Base-by-base conservation (phyloP, 306 rosid species). In the Alnus rubra region DNA sequence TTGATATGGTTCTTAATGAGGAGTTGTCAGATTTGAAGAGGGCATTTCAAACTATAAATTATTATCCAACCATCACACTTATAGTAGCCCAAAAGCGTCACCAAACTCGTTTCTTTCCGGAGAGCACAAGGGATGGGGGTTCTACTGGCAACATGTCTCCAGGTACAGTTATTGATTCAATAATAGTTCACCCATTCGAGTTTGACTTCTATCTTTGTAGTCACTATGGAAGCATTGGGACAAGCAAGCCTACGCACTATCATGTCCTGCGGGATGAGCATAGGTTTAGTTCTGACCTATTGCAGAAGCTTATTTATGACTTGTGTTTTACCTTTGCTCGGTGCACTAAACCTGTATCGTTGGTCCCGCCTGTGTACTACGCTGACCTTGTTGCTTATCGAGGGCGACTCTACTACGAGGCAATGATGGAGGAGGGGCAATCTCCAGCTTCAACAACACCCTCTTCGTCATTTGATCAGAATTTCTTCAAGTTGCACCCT, bases 241-340 rank as follows among this genome's bases (percentile, higher is more conserved):
- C 97, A 69, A 92, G 97, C 90, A 92, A 90, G 79, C 92, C 93
- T n/a, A 92, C 97, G 0, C 93, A 92, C 76, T 92, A 92, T 86
- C 86, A 92, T 81, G 96, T 89, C 28, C 82, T 92, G 76, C 79
- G 90, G 91, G 96, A 92, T 70, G 97, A 92, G 12, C 91, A 87
- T 69, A 18, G 31, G 48, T 92, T 92, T 78, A 83, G 91, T 9
- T 92, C 97, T 51, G 96, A 90, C 59, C 80, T 69, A 44, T 63
- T 89, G 82, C 97, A 92, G 84, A 87, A 89, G 64, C 96, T 92
- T 71, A 88, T 89, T 64, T 90, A 86, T 65, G 85, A 89, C 37
- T 78, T 89, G 93, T 92, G 97, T 82, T 92, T 88, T 69, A 92
- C 93, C 67, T 88, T 89, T 86, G 97, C 96, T 33, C 86, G 93